A percentile compares a stretch with the other conserved stretches of the same genome.
These are phyloP conservation scores for Fraxinus pennsylvanica DNA, from an alignment of 257 asterid genomes.

Conservation along the genomic window DNA sequence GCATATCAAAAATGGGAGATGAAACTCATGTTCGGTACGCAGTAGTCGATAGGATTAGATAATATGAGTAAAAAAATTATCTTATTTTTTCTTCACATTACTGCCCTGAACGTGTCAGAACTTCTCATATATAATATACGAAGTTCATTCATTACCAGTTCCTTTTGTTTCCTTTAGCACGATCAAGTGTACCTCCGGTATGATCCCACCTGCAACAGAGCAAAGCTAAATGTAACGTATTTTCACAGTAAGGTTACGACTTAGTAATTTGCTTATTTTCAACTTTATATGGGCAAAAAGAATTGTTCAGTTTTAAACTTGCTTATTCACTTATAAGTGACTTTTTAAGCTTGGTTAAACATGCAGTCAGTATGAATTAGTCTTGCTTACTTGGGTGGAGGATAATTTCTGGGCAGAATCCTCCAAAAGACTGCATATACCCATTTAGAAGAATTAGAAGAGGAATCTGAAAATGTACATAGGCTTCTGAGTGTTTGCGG, in stretches of 20 bases:
- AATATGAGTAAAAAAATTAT: too few relatives aligned
- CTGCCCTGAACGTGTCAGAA: neutral
- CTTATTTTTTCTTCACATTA: too few relatives aligned
- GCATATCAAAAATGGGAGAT: neutral
- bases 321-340: neutral
- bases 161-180: conserved; percentile 72
- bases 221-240: too few relatives aligned
- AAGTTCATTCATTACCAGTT: conserved; percentile 53
- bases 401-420: conserved; percentile 76
- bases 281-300: neutral
- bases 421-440: conserved; percentile 84
- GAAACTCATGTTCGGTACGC: neutral
- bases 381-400: conserved; percentile 76
- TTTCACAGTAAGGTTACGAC: too few relatives aligned
- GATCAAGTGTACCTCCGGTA: conserved; percentile 60
- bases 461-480: conserved; percentile 51
- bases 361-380: neutral
- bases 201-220: conserved; percentile 69
- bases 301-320: neutral
- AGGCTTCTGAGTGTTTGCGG: conserved; percentile 79
- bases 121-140: neutral
- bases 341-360: neutral
- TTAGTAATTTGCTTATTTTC: neutral
- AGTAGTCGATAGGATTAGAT: neutral
- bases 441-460: conserved; percentile 61